phyloP scores from a whole-genome alignment of 2,329 filamentous ascomycete species.

The Alternaria triticimaculans region DNA sequence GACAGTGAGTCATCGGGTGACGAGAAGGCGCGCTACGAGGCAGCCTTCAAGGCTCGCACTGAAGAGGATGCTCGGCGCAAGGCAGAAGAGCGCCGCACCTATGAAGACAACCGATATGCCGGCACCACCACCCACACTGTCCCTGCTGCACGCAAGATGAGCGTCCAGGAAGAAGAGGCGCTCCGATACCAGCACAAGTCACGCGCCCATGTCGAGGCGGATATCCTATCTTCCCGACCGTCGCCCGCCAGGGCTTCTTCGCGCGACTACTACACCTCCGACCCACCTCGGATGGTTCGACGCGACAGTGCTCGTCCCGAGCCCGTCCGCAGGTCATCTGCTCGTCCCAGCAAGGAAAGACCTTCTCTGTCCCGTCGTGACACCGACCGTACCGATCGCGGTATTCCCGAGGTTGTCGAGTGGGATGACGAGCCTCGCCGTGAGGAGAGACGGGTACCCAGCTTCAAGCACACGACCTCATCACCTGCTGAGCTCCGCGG shows the following conservation, averaged over 20 bases:
- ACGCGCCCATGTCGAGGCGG: constrained; percentile 32
- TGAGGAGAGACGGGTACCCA: constrained; percentile 32
- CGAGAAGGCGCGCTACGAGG: constrained; percentile 43
- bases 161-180: constrained; percentile 33
- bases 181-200: constrained; percentile 38
- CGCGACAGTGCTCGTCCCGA: constrained; percentile 36
- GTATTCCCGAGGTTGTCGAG: constrained; percentile 41
- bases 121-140: neutral
- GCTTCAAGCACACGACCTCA: constrained; percentile 49
- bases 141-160: constrained; percentile 33
- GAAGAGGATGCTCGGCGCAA: constrained; percentile 34
- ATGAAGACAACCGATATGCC: constrained; percentile 33
- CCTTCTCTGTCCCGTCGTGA: constrained; percentile 32
- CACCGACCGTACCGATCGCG: constrained; percentile 38
- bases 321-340: constrained; percentile 43
- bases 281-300: constrained; percentile 27
- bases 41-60: constrained; percentile 37
- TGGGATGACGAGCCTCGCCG: constrained; percentile 35
- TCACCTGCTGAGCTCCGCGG: constrained; percentile 42
- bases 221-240: constrained; percentile 27
- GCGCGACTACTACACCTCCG: constrained; percentile 37
- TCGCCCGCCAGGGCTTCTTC: constrained; percentile 38
- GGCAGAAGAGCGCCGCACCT: constrained; percentile 38
- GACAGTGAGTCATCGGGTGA: constrained; percentile 45
- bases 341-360: constrained; percentile 39